These are phyloP conservation scores for Macroventuria anomochaeta DNA, from an alignment of 2,329 filamentous ascomycete species.

Conservation along the genomic window DNA sequence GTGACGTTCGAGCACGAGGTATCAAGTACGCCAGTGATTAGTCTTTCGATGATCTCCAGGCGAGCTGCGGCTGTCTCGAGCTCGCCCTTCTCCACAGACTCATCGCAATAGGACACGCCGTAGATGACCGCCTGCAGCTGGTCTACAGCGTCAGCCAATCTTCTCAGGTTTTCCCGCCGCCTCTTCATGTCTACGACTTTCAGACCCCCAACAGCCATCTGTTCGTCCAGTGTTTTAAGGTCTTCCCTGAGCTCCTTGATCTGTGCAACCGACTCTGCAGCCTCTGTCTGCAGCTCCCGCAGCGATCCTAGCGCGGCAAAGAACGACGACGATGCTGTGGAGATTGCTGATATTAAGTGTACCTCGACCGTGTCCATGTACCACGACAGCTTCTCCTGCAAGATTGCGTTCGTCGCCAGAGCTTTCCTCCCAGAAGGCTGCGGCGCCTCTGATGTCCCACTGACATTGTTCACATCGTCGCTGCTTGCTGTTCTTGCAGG, in stretches of 20 bases:
- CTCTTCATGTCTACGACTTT: slow-evolving; percentile 84
- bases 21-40: slow-evolving; percentile 76
- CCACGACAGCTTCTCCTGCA: slow-evolving; percentile 98
- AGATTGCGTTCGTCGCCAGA: slow-evolving; percentile 91
- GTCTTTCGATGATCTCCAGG: slow-evolving; percentile 77
- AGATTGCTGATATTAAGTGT: slow-evolving; percentile 94
- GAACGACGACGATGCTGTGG: slow-evolving; percentile 92
- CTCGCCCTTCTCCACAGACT: slow-evolving; percentile 80
- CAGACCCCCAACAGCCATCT: slow-evolving; percentile 84
- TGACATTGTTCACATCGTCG: slow-evolving; percentile 63
- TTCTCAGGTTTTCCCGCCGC: slow-evolving; percentile 81
- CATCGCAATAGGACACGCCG: slow-evolving; percentile 76
- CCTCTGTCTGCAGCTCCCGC: slow-evolving; percentile 88
- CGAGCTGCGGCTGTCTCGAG: slow-evolving; percentile 79
- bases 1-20: slow-evolving; percentile 34
- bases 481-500: slow-evolving; percentile 56
- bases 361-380: slow-evolving; percentile 99
- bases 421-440: slow-evolving; percentile 71
- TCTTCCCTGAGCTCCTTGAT: slow-evolving; percentile 84
- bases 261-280: slow-evolving; percentile 84
- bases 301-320: slow-evolving; percentile 92
- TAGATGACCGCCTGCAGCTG: slow-evolving; percentile 83
- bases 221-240: slow-evolving; percentile 78
- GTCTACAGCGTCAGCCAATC: slow-evolving; percentile 79
- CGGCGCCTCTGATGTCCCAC: slow-evolving; percentile 65